phyloP scores from a whole-genome alignment of 2,329 filamentous ascomycete genomes.

The Dothideomycetes sp. region DNA sequence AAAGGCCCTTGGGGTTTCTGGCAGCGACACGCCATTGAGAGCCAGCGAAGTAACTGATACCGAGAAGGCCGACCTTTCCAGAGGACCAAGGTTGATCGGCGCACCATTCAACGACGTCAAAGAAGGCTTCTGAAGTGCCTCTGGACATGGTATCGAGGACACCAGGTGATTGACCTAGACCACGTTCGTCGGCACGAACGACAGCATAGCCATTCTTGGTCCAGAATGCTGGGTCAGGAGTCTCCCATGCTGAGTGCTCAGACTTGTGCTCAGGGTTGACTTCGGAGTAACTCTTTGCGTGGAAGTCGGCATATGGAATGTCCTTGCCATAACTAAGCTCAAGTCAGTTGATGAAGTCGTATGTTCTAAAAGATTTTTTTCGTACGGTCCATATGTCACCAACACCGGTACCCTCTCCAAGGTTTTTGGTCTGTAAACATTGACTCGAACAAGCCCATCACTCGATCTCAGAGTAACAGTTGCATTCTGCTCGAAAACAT shows the following conservation, averaged over 20 bases:
- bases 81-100: slow-evolving; percentile 18
- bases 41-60: slow-evolving; percentile 43
- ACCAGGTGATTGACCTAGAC: slow-evolving; percentile 44
- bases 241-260: slow-evolving; percentile 38
- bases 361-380: fast-evolving
- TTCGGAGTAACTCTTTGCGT: slow-evolving; percentile 39
- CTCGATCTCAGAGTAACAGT: slow-evolving; percentile 23
- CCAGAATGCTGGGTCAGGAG: slow-evolving; percentile 34
- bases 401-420: slow-evolving; percentile 47
- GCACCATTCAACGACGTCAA: slow-evolving; percentile 18
- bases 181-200: slow-evolving; percentile 42
- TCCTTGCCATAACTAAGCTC: slow-evolving; percentile 54
- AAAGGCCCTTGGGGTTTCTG: slow-evolving; percentile 41
- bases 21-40: slow-evolving; percentile 49
- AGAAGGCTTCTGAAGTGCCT: slow-evolving; percentile 32
- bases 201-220: slow-evolving; percentile 19
- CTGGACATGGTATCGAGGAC: slow-evolving; percentile 45
- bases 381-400: slow-evolving; percentile 56
- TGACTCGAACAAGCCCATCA: slow-evolving; percentile 25
- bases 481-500: slow-evolving; percentile 28
- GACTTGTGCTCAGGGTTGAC: slow-evolving; percentile 31
- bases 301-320: slow-evolving; percentile 53
- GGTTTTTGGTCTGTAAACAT: slow-evolving; percentile 27
- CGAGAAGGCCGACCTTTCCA: slow-evolving; percentile 35
- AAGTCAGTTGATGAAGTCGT: neutral